Base-by-base conservation (phyloP, 441 rosid species). In the Mallotus repandus region DNA sequence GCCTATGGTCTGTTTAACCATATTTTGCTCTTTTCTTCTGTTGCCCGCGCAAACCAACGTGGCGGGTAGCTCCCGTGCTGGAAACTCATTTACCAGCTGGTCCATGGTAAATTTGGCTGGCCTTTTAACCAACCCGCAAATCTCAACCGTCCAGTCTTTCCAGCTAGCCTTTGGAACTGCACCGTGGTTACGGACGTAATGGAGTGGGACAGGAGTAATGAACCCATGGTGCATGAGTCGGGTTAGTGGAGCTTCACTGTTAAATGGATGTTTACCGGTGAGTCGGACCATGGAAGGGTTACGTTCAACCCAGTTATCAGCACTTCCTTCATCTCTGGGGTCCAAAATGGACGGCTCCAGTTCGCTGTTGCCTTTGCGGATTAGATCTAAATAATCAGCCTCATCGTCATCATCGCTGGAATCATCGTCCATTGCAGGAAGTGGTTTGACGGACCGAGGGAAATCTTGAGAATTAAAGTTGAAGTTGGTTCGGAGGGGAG, bases 181-280 rank as follows among this genome's bases (percentile, higher is more conserved):
- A 1, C 96, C 97, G 71, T 91, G 99, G 85, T 92, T 94, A 19
- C 97, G 93, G 49, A 94, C 97, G 80, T 91, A 94, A 75, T 94
- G 97, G 76, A 94, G 96, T 2, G 97, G 93, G 9, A 87, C 93
- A 2, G 97, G 97, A 48, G 97, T 92, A 70, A 94, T 92, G 85
- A 94, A 94, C 1, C 97, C 97, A 73, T 94, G 96, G 79, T 88
- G 90, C 97, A 94, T 91, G 66, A 94, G 97, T 43, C 88, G 86
- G 77, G 79, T 73, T 38, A 94, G 70, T 5, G 97, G 96, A 1
- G 99, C 68, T 70, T 92, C 97, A 1, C 86, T 83, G 89, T 94
- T 94, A 82, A 91, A 94, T 0, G 99, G 99, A 62, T 94, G 97
- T 73, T 92, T 94, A 53, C 99, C 97, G 1, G 97, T 89, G 84